Evolutionary conservation across 306 rosid genomes (phyloP), one percentile per base, ranked within the genome.

Genomic region (Vigna nakashimae): DNA sequence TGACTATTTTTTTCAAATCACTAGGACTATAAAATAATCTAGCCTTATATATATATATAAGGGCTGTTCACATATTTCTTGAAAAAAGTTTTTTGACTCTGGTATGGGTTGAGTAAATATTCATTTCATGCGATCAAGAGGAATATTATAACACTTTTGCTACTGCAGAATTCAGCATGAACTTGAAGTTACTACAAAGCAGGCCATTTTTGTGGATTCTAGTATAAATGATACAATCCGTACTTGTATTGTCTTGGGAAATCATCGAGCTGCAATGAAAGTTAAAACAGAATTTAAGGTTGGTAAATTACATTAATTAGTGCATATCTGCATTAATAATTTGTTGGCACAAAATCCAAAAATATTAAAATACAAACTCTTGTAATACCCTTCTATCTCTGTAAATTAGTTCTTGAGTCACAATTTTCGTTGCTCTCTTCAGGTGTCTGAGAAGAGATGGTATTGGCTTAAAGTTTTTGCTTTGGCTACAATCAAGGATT

Each of bases 391-490:
- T 45, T 53, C 50, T 12, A 46, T 70, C 15, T 57, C 52, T 78
- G 57, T 79, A 66, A 79, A 48, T 50, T 48, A 51, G 51, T 55
- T 67, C 43, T 74, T 14, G 56, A 78, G 63, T 65, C 67, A 46
- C 60, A 69, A 70, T 48, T 75, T 82, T 50, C 30, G 42, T 75
- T 81, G 48, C 70, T 79, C 17, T 68, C 56, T 71, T 65, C 86
- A 95, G 98, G 98, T 95, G 49, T 88, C 98, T 66, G 98, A 95
- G 93, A 95, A 95, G 92, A 91, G 98, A 76, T 95, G 98, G 98
- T 95, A 95, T 85, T 95, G 98, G 98, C 96, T 92, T 70, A 95
- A 95, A 86, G 97, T 88, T 74, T 95, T 95, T 87, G 96, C 98
- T 83, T 83, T 95, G 91, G 97, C 98, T 45, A 92, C 98, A 59